Evolutionary conservation across 306 rosid genomes (phyloP), one percentile per base, ranked within the genome.

Genomic region (Amphicarpaea edgeworthii): DNA sequence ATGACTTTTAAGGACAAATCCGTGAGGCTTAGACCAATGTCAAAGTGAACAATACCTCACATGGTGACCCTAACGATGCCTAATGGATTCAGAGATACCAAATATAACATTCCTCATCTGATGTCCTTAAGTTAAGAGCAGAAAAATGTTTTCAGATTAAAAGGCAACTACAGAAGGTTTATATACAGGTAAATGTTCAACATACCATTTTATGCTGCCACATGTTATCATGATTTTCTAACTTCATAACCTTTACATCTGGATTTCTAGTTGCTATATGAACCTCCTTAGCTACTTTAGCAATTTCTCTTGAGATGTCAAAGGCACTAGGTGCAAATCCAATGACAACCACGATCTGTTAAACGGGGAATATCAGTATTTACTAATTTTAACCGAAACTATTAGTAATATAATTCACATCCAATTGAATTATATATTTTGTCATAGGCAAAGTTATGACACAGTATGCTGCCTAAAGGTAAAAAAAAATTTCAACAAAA

Each of bases 231-330:
- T 37, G 59, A 47, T 68, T 68, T 37, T 20, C 59, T 34, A 74
- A 41, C 67, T 75, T 75, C 72, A 38, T 20, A n/a, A 21, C 59
- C 67, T 26, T 68, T 26, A 68, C 42, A 49, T 81, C 65, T 40
- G 84, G 30, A 49, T 16, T 58, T 74, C 72, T 75, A 19, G 60
- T 12, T 75, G 80, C 71, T 65, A 81, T 10, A 8, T 81, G 84
- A 49, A 81, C 77, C 68, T 81, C 80, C 66, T 75, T 81, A 12
- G 84, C 84, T 12, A 75, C 77, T 68, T 6, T 49, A 16, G 80
- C 72, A 68, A 81, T 47, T 14, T 81, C 84, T 80, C 76, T 73
- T 23, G 84, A 80, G 47, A 80, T 80, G 50, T 80, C 84, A 66
- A 67, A 67, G 16, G 84, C 77, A 60, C 84, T 81, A 9, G 81